A percentile compares a stretch with the other conserved stretches of the same genome.
phyloP scores from a whole-genome alignment of 305 asterid species.

The Ilex paraguariensis region DNA sequence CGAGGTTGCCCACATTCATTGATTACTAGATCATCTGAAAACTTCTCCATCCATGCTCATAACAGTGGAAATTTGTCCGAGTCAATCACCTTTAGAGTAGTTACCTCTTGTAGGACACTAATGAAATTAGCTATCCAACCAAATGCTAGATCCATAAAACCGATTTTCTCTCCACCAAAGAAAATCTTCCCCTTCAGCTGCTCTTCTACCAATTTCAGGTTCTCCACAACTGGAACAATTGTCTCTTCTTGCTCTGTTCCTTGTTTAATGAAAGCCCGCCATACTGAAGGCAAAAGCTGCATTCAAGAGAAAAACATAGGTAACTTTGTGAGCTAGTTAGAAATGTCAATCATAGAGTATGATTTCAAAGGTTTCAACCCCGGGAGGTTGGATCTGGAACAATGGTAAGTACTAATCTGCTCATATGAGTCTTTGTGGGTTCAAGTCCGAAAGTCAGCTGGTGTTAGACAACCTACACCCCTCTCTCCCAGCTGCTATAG shows the following conservation, averaged over 20 bases:
- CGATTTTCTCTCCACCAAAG: slow-evolving; percentile 57
- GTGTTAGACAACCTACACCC: too few species aligned
- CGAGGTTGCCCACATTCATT: slow-evolving; percentile 63
- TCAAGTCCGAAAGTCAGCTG: too few species aligned
- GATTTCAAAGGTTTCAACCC: too few species aligned
- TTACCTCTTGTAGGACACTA: slow-evolving; percentile 47
- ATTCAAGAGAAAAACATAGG: slow-evolving; percentile 5
- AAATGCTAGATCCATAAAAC: slow-evolving; percentile 56
- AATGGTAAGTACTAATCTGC: too few species aligned
- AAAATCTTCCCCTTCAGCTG: slow-evolving; percentile 53
- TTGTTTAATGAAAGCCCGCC: slow-evolving; percentile 30
- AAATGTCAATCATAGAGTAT: neutral
- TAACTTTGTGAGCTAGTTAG: neutral
- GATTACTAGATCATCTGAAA: slow-evolving; percentile 42
- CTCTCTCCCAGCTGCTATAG: too few species aligned
- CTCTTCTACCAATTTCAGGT: slow-evolving; percentile 47
- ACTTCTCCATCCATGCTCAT: slow-evolving; percentile 48
- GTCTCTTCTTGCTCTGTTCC: slow-evolving; percentile 50
- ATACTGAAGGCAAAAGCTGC: slow-evolving; percentile 44
- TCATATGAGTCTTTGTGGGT: too few species aligned
- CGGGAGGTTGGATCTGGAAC: too few species aligned
- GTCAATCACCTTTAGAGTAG: slow-evolving; percentile 32
- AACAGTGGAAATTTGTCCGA: slow-evolving; percentile 39
- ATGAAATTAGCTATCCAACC: slow-evolving; percentile 53
- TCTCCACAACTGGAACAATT: slow-evolving; percentile 18